Conservation (phyloP, 2,329 filamentous ascomycete species). For the Claviceps humidiphila region DNA sequence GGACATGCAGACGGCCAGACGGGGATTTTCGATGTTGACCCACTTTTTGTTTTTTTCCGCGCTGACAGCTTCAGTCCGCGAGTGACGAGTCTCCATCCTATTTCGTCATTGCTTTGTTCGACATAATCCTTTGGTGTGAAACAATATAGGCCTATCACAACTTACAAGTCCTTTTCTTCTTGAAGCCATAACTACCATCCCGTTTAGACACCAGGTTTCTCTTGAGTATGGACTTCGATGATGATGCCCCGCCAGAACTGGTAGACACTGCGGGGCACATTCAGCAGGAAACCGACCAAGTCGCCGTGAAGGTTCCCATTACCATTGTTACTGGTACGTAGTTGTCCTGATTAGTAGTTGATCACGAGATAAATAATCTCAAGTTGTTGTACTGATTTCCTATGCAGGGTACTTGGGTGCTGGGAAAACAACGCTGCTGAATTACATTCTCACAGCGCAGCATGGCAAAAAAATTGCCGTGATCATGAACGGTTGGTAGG, state of each 20-base stretch:
- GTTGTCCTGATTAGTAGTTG: neutral
- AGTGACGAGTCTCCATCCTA: neutral
- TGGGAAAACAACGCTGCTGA: slow-evolving; percentile 88
- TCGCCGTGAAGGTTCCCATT: slow-evolving; percentile 59
- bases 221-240: slow-evolving; percentile 45
- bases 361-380: too few relatives aligned
- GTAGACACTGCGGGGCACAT: slow-evolving; percentile 29
- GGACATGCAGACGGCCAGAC: too few relatives aligned
- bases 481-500: slow-evolving; percentile 64
- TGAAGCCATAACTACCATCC: neutral
- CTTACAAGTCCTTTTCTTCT: neutral
- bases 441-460: slow-evolving; percentile 87
- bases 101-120: neutral
- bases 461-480: slow-evolving; percentile 98
- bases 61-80: neutral
- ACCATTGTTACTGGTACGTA: slow-evolving; percentile 64
- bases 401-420: slow-evolving; percentile 78
- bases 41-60: neutral
- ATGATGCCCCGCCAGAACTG: slow-evolving; percentile 54
- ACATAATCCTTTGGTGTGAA: too few relatives aligned
- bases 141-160: neutral
- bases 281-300: slow-evolving; percentile 29
- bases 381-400: neutral
- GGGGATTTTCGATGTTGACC: neutral
- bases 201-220: neutral